Conservation (phyloP, 805 yeast genomes). For the Ogataea ganodermae region DNA sequence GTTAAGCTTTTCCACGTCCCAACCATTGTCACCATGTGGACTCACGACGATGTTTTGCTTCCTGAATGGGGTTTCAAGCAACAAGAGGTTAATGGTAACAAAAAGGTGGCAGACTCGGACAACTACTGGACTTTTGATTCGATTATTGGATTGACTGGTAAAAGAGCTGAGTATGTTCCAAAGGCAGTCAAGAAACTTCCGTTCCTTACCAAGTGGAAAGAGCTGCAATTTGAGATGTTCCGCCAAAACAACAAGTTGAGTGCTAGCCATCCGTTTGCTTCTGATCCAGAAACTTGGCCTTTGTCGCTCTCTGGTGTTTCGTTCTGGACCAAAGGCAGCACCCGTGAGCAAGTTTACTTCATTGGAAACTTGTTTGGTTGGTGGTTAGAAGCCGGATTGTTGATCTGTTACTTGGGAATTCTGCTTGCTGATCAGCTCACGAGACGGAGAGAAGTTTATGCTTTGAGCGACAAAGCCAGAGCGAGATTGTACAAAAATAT, state of each 20-base stretch:
- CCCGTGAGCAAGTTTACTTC: conserved; percentile 78
- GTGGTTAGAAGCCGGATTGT: conserved; percentile 73
- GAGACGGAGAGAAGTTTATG: conserved; percentile 64
- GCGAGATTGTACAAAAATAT: conserved; percentile 75
- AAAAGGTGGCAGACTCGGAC: conserved; percentile 64
- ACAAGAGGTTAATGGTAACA: conserved; percentile 94
- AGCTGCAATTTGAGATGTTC: conserved; percentile 86
- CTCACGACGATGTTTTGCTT: conserved; percentile 76
- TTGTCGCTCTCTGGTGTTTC: conserved; percentile 87
- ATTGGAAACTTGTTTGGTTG: conserved; percentile 89
- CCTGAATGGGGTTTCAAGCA: conserved; percentile 96
- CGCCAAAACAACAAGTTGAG: conserved; percentile 85
- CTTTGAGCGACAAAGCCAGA: conserved; percentile 62
- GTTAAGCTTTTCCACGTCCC: conserved; percentile 78
- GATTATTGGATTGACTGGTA: conserved; percentile 64
- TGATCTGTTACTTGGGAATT: conserved; percentile 64
- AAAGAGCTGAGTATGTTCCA: conserved; percentile 64
- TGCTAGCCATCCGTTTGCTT: conserved; percentile 93
- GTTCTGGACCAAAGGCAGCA: conserved; percentile 82
- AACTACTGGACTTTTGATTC: conserved; percentile 78
- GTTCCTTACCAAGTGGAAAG: conserved; percentile 86
- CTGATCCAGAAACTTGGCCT: conserved; percentile 92
- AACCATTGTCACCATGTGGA: conserved; percentile 92
- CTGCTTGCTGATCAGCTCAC: conserved; percentile 75
- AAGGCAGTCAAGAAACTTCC: conserved; percentile 63